These are phyloP conservation scores for Magnolia kwangsiensis DNA, from an alignment of 164 flowering plant genomes.

Conservation along the genomic window DNA sequence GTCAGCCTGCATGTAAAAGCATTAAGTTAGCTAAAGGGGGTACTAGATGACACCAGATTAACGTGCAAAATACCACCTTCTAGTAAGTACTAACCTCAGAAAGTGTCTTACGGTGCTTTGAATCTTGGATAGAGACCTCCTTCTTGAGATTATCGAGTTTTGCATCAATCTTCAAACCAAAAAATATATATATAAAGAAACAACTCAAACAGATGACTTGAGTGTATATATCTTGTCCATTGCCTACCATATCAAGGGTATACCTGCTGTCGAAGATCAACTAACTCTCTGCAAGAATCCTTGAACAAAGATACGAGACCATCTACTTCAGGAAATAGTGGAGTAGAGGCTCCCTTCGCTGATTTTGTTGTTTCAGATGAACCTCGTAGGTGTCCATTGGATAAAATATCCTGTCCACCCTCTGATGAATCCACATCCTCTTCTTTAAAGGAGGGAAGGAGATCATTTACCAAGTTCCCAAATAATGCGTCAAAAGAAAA, in stretches of 20 bases:
- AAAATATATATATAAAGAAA: background rate
- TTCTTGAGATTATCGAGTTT: conserved; percentile 70
- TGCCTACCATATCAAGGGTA: background rate
- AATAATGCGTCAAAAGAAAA: conserved; percentile 97
- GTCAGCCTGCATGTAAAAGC: no score
- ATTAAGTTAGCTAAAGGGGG: no score
- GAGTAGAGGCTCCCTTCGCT: conserved; percentile 46
- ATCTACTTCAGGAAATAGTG: conserved; percentile 92
- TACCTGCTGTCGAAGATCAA: conserved; percentile 83
- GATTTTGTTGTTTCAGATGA: conserved; percentile 50
- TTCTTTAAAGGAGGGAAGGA: conserved; percentile 76
- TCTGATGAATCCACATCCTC: conserved; percentile 70
- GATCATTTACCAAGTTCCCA: conserved; percentile 84
- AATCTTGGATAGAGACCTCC: conserved; percentile 87
- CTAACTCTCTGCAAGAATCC: conserved; percentile 80
- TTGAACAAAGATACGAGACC: conserved; percentile 67
- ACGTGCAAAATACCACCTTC: background rate
- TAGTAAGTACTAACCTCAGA: conserved; percentile 60
- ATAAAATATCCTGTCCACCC: conserved; percentile 43
- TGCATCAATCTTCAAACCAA: conserved; percentile 65
- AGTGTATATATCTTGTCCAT: no score
- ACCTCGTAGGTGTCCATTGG: conserved; percentile 61
- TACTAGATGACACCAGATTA: background rate
- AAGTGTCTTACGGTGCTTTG: conserved; percentile 88
- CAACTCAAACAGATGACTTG: no score